phyloP scores from a whole-genome alignment of 1,139 yeast species.

The Candida buenavistaensis region DNA sequence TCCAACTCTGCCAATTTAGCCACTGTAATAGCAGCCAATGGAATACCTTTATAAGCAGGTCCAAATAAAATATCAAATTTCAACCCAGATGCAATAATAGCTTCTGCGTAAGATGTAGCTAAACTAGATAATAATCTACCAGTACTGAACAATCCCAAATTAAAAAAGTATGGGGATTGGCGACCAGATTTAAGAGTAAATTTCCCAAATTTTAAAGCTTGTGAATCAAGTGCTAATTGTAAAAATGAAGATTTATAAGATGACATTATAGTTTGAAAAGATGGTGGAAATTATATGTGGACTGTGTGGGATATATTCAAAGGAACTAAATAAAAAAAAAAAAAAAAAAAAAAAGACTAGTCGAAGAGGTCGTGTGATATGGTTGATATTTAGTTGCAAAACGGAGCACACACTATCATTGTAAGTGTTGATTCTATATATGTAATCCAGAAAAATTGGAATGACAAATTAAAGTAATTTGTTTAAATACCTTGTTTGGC shows the following conservation, averaged over 20 bases:
- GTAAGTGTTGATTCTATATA: no score
- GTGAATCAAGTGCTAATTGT: conserved; percentile 75
- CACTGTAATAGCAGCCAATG: conserved; percentile 89
- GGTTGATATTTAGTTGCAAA: neutral
- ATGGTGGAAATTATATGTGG: neutral
- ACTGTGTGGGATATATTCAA: conserved; percentile 3
- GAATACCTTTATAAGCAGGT: conserved; percentile 97
- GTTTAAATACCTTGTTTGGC: no score
- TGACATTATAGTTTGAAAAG: conserved; percentile 22
- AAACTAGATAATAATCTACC: conserved; percentile 76
- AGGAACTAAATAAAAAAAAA: conserved; percentile 4
- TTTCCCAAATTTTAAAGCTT: conserved; percentile 82
- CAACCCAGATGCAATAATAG: conserved; percentile 76
- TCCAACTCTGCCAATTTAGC: conserved; percentile 90
- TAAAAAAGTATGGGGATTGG: conserved; percentile 94
- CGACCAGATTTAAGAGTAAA: conserved; percentile 93
- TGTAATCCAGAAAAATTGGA: no score
- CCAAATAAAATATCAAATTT: conserved; percentile 93
- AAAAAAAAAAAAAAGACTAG: conserved; percentile 2
- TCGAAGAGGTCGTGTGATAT: conserved; percentile 11
- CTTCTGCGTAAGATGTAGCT: conserved; percentile 86
- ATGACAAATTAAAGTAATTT: no score
- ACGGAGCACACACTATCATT: no score
- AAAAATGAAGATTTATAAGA: conserved; percentile 66
- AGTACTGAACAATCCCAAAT: conserved; percentile 83